Percentiles rank a stretch among this genome's conserved stretches.
Conservation (phyloP, 345 rosid species). For the Dipteronia dyeriana region DNA sequence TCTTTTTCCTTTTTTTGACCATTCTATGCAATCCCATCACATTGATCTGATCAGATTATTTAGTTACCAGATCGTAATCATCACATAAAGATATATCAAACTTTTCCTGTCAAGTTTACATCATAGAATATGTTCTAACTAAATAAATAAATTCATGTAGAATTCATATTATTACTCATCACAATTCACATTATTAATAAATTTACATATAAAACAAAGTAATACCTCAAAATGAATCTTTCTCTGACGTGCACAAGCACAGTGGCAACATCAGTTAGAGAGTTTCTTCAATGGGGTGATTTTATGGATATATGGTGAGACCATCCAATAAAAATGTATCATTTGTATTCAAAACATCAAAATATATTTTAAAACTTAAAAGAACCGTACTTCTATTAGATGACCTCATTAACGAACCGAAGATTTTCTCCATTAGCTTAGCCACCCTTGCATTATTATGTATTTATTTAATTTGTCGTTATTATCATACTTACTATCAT, state of each 20-base stretch:
- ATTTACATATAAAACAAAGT: neutral
- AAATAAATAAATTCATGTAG: neutral
- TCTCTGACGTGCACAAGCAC: neutral
- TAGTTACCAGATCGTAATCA: neutral
- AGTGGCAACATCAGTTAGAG: neutral
- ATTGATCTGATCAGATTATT: neutral
- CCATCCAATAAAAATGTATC: accelerated
- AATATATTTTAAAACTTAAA: too few species aligned
- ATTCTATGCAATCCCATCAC: neutral
- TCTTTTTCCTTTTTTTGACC: neutral
- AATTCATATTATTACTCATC: neutral
- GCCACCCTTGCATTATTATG: neutral
- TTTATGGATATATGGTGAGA: too few species aligned
- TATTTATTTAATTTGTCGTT: neutral
- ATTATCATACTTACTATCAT: constrained; percentile 3
- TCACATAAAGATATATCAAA: neutral
- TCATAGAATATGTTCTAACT: neutral
- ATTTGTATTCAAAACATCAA: too few species aligned
- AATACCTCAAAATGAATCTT: neutral
- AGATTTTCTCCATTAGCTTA: too few species aligned
- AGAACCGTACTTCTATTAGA: too few species aligned
- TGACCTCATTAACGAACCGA: too few species aligned
- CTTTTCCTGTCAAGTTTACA: neutral
- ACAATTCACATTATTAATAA: neutral
- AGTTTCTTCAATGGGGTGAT: too few species aligned